Evolutionary conservation across 768 basidiomycete species (phyloP).

Genomic region (Rhizopogon salebrosus): DNA sequence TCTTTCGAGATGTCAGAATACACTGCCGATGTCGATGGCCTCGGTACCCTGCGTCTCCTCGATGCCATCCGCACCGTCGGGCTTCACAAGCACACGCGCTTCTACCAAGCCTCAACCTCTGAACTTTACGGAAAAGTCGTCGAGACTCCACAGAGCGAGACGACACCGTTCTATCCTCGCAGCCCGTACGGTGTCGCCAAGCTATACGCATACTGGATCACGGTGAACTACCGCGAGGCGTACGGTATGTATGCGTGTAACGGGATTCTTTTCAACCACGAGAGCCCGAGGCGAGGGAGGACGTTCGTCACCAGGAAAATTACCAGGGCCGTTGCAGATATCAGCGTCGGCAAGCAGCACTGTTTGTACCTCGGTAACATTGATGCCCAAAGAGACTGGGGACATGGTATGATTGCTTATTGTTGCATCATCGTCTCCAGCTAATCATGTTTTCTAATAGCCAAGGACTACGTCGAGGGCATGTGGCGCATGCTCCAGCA

Average conservation of each 20-base stretch:
- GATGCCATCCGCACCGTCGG: slow-evolving; percentile 96
- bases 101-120: slow-evolving; percentile 97
- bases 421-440: not conserved
- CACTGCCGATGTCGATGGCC: slow-evolving; percentile 93
- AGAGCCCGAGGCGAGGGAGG: slow-evolving; percentile 89
- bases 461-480: slow-evolving; percentile 90
- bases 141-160: slow-evolving; percentile 92
- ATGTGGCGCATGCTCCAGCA: slow-evolving; percentile 99
- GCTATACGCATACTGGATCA: slow-evolving; percentile 88
- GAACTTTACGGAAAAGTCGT: slow-evolving; percentile 97
- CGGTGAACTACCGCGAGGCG: slow-evolving; percentile 88
- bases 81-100: slow-evolving; percentile 85
- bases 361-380: slow-evolving; percentile 93
- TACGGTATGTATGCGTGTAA: slow-evolving; percentile 97
- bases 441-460: slow-evolving; percentile 30
- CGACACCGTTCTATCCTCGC: slow-evolving; percentile 97
- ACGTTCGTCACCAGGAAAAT: slow-evolving; percentile 98
- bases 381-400: slow-evolving; percentile 96
- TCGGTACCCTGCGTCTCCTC: slow-evolving; percentile 91
- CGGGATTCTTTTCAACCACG: slow-evolving; percentile 97
- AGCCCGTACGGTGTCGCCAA: slow-evolving; percentile 96
- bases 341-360: slow-evolving; percentile 80
- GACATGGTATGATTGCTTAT: slow-evolving; percentile 62
- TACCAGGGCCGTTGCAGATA: slow-evolving; percentile 87
- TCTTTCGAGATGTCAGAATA: slow-evolving; percentile 99